A percentile compares a stretch with the other conserved stretches of the same genome.
These are phyloP conservation scores for Posidonia australis DNA, from an alignment of 106 monocot species.

Conservation along the genomic window DNA sequence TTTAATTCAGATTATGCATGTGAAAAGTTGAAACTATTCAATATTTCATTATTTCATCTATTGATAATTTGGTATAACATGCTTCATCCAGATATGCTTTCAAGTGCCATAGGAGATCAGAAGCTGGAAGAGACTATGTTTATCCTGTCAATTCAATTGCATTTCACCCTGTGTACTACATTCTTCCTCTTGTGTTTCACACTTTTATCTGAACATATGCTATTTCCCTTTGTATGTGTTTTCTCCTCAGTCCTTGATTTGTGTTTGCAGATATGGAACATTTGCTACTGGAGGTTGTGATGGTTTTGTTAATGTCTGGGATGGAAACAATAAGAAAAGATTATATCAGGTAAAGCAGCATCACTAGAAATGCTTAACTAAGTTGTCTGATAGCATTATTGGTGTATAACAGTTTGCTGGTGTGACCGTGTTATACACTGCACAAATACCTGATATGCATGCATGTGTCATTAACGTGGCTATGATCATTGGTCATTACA, in stretches of 20 bases:
- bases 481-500: too few relatives aligned
- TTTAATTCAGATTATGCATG: too few relatives aligned
- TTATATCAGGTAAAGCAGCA: slow-evolving; percentile 67
- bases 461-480: too few relatives aligned
- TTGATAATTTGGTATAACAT: neutral
- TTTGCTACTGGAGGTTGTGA: slow-evolving; percentile 99
- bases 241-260: neutral
- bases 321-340: slow-evolving; percentile 96
- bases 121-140: slow-evolving; percentile 82
- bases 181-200: neutral
- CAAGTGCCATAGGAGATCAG: slow-evolving; percentile 93
- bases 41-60: neutral
- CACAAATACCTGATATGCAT: too few relatives aligned
- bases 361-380: neutral
- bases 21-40: neutral
- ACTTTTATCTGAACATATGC: neutral
- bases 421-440: too few relatives aligned
- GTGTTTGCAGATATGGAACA: slow-evolving; percentile 68
- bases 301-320: slow-evolving; percentile 98
- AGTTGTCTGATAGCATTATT: too few relatives aligned
- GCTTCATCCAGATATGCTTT: slow-evolving; percentile 73
- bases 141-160: slow-evolving; percentile 97
- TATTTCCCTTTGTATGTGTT: neutral
- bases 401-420: too few relatives aligned
- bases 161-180: slow-evolving; percentile 87